phyloP scores from a whole-genome alignment of 306 rosid species.

The Glycine latifolia region DNA sequence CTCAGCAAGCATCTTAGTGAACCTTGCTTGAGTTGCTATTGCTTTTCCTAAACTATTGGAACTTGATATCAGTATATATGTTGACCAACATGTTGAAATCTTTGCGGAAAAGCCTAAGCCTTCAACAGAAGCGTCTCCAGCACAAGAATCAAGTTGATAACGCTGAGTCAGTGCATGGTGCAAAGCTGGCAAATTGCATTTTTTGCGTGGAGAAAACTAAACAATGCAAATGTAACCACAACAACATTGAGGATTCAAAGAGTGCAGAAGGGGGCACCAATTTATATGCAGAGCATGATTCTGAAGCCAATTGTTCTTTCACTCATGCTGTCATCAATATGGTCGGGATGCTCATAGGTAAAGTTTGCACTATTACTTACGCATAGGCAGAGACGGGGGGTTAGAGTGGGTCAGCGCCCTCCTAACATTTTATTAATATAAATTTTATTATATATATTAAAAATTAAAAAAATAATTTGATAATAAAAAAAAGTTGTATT shows the following conservation, averaged over 20 bases:
- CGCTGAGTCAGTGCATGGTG: neutral
- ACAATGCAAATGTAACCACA: conserved; percentile 46
- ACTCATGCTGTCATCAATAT: conserved; percentile 15
- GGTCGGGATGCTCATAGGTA: no score
- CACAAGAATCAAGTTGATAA: conserved; percentile 37
- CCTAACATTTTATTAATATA: no score
- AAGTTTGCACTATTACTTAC: no score
- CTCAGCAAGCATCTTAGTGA: neutral
- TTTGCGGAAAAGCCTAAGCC: conserved; percentile 16
- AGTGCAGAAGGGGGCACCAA: conserved; percentile 1
- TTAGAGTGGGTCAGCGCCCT: no score
- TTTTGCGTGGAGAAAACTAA: conserved; percentile 61
- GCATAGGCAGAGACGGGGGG: no score
- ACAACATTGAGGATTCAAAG: conserved; percentile 10
- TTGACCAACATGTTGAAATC: conserved; percentile 44
- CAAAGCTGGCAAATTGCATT: conserved; percentile 32
- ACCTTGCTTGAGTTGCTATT: neutral
- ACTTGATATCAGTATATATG: neutral
- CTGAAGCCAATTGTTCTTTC: conserved; percentile 58
- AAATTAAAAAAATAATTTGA: no score
- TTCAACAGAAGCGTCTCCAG: conserved; percentile 6
- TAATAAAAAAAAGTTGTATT: no score
- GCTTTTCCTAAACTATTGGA: neutral
- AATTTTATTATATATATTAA: no score
- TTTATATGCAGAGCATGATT: conserved; percentile 26